These are phyloP conservation scores for Wickerhamomyces alni DNA, from an alignment of 805 yeast genomes.

Conservation along the genomic window DNA sequence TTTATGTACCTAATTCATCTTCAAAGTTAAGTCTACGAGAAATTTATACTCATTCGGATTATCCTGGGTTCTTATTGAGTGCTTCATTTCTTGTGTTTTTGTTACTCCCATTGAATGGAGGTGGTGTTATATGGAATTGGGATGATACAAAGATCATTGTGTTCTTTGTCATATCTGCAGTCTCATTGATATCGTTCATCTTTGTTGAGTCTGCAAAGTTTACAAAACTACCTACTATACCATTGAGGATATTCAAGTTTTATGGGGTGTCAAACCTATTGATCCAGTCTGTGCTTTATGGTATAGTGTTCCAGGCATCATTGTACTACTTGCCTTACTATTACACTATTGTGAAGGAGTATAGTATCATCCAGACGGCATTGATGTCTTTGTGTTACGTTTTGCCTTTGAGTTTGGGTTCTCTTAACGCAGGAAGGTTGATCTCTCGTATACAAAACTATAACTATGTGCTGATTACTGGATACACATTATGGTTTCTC, in stretches of 20 bases:
- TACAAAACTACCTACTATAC: conserved; percentile 48
- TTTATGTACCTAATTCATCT: conserved; percentile 19
- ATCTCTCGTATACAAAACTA: conserved; percentile 39
- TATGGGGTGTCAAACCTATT: conserved; percentile 30
- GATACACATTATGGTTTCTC: conserved; percentile 36
- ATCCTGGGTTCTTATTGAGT: conserved; percentile 40
- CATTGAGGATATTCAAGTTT: conserved; percentile 36
- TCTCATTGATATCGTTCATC: conserved; percentile 32
- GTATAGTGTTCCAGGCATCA: conserved; percentile 41
- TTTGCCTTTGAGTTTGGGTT: conserved; percentile 33
- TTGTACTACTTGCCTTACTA: conserved; percentile 44
- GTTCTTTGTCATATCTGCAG: conserved; percentile 29
- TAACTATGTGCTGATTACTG: conserved; percentile 33
- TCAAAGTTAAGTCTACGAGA: conserved; percentile 26
- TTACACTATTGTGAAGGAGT: conserved; percentile 30
- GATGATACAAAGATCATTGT: conserved; percentile 27
- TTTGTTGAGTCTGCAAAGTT: conserved; percentile 37
- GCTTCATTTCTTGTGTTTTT: conserved; percentile 41
- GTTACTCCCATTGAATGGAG: conserved; percentile 49
- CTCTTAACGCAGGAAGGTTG: conserved; percentile 40
- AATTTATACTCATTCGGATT: conserved; percentile 44
- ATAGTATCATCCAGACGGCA: conserved; percentile 4
- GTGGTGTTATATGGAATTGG: conserved; percentile 49
- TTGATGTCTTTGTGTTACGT: conserved; percentile 34
- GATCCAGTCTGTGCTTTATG: conserved; percentile 39